phyloP scores from a whole-genome alignment of 495 filamentous ascomycete genomes.

The Xylaria longipes region DNA sequence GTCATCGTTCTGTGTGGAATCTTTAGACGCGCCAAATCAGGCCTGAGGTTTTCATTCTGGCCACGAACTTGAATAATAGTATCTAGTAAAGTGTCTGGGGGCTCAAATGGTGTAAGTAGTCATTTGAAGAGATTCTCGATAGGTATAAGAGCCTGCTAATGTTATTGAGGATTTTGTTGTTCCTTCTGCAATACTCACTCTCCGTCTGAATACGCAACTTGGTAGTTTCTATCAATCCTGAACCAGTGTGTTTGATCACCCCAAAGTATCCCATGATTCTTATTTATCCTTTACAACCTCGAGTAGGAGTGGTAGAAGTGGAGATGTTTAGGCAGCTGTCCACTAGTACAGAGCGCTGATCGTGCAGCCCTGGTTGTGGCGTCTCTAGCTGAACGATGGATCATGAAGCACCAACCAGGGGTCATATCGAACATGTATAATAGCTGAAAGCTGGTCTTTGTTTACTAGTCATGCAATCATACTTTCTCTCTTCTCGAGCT shows the following conservation, averaged over 20 bases:
- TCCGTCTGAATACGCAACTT: not conserved
- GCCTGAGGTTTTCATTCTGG: not conserved
- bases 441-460: not conserved
- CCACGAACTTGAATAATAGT: not conserved
- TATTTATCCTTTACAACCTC: not conserved
- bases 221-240: not conserved
- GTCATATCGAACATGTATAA: not conserved
- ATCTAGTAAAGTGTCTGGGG: not conserved
- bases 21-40: not conserved
- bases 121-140: not conserved
- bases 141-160: not conserved
- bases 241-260: not conserved
- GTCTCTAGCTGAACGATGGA: not conserved
- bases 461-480: not conserved
- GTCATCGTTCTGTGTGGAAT: not conserved
- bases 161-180: not conserved
- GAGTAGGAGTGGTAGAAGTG: not conserved
- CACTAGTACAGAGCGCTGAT: not conserved
- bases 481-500: not conserved
- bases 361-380: not conserved
- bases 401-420: not conserved
- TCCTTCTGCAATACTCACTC: not conserved
- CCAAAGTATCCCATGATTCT: not conserved
- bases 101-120: not conserved
- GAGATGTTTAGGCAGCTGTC: conserved; percentile 12